phyloP scores from a whole-genome alignment of 352 stramenopile genomes.

The Pythium monospermum region DNA sequence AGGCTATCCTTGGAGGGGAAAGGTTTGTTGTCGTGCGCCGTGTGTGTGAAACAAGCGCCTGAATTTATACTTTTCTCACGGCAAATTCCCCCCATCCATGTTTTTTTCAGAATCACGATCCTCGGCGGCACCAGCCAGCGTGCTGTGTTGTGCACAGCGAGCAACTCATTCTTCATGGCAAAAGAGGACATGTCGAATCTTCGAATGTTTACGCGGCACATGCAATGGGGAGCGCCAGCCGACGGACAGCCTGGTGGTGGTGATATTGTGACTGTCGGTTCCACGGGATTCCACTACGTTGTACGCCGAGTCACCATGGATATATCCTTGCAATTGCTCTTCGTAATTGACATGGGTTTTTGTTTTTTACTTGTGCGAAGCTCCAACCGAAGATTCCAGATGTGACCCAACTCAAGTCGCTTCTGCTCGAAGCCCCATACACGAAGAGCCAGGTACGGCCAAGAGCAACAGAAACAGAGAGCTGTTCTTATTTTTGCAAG shows the following conservation, averaged over 20 bases:
- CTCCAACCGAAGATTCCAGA: slow-evolving; percentile 61
- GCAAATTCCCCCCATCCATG: no score
- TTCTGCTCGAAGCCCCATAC: slow-evolving; percentile 64
- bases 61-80: no score
- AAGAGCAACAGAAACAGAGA: no score
- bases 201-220: slow-evolving; percentile 59
- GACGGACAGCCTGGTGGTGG: slow-evolving; percentile 7
- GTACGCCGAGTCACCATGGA: no score
- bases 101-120: slow-evolving; percentile 45
- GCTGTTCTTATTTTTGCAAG: no score
- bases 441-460: slow-evolving; percentile 23
- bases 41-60: no score
- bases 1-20: slow-evolving; percentile 28
- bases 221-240: slow-evolving; percentile 28
- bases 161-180: slow-evolving; percentile 64
- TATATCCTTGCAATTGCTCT: no score
- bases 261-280: slow-evolving; percentile 52
- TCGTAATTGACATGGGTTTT: not conserved
- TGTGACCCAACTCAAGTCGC: slow-evolving; percentile 41
- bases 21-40: no score
- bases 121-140: slow-evolving; percentile 46
- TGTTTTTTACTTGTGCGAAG: slow-evolving; percentile 18
- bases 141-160: slow-evolving; percentile 67
- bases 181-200: slow-evolving; percentile 84
- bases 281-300: slow-evolving; percentile 60